Evolutionary conservation across 345 rosid genomes (phyloP).

Genomic region (Eutrema yunnanense): DNA sequence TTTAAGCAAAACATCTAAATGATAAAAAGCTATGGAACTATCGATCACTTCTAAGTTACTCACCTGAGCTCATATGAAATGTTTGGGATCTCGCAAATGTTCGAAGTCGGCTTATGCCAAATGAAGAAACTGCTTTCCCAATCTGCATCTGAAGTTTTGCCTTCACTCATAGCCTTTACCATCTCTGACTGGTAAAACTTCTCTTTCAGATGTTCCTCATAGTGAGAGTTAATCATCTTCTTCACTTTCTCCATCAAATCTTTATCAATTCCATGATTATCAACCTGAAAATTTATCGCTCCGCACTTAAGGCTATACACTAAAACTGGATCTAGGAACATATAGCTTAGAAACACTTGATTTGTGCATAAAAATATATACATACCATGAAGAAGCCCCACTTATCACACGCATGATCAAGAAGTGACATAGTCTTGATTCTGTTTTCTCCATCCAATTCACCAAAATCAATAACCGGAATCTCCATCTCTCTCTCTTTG

Average conservation of each 20-base stretch:
- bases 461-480: constrained; percentile 58
- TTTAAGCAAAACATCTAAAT: not conserved
- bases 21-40: not conserved
- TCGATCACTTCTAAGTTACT: constrained; percentile 10
- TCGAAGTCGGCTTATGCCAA: constrained; percentile 62
- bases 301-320: not conserved
- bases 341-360: not conserved
- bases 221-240: constrained; percentile 54
- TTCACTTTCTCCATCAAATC: constrained; percentile 78
- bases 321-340: not conserved
- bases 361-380: not conserved
- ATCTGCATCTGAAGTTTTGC: constrained; percentile 42
- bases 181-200: constrained; percentile 64
- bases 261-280: constrained; percentile 69
- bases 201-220: constrained; percentile 55
- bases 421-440: constrained; percentile 56
- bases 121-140: constrained; percentile 92
- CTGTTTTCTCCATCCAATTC: constrained; percentile 60
- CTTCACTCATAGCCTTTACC: constrained; percentile 44
- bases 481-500: constrained; percentile 42
- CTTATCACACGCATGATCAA: constrained; percentile 77
- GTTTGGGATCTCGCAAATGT: constrained; percentile 47
- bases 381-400: constrained; percentile 86
- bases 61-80: constrained; percentile 59
- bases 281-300: constrained; percentile 43